Conservation (phyloP, 345 rosid species). For the Lepidium sativum region DNA sequence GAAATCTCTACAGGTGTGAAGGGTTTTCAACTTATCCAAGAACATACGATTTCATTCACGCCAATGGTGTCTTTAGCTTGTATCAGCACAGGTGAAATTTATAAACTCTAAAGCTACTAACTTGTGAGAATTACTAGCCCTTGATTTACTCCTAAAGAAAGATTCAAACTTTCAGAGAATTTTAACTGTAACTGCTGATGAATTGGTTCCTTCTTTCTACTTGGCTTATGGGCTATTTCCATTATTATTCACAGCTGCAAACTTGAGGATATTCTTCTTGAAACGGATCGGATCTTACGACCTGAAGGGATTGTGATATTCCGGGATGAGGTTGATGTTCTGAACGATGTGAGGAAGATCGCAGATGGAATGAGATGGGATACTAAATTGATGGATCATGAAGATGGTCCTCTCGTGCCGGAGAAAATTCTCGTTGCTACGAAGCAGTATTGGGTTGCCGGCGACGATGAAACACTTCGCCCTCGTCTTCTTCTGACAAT, state of each 20-base stretch:
- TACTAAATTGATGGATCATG: constrained; percentile 78
- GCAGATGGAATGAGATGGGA: constrained; percentile 90
- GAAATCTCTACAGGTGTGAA: constrained; percentile 64
- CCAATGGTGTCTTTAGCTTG: constrained; percentile 69
- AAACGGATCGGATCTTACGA: constrained; percentile 81
- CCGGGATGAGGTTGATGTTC: constrained; percentile 74
- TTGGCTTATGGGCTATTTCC: background rate
- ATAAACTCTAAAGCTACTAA: too few relatives aligned
- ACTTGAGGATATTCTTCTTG: constrained; percentile 78
- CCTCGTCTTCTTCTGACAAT: constrained; percentile 15
- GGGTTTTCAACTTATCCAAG: constrained; percentile 99
- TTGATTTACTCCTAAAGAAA: background rate
- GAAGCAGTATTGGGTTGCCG: constrained; percentile 88
- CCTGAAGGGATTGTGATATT: constrained; percentile 80
- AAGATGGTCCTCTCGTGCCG: constrained; percentile 92
- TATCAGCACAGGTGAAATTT: constrained; percentile 50
- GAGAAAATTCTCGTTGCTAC: constrained; percentile 68
- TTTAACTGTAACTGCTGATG: background rate
- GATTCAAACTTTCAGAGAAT: background rate
- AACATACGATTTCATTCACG: constrained; percentile 87
- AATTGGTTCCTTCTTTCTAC: background rate
- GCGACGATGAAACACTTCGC: constrained; percentile 43
- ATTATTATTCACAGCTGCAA: constrained; percentile 47
- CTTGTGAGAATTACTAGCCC: background rate
- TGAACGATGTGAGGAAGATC: constrained; percentile 66